Evolutionary conservation across 2,329 filamentous ascomycete species (phyloP), one percentile per base, ranked within the genome.

Genomic region (Aureobasidium mangrovei): DNA sequence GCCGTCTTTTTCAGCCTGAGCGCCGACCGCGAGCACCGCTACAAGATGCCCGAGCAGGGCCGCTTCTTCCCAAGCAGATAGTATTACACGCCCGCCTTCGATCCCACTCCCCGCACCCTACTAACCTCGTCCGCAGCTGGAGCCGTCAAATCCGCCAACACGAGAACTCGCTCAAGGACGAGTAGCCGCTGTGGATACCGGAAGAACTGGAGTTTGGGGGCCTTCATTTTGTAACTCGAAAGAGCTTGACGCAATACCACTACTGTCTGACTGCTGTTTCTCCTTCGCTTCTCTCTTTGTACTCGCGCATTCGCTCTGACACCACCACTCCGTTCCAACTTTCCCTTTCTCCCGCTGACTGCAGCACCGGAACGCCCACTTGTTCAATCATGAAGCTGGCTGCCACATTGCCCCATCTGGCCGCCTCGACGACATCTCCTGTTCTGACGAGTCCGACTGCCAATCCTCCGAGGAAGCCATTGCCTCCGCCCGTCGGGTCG

Each of bases 361-460:
- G 63, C 48, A 90, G 64, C 1, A 67, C 67, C 0, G 91, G 91
- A 67, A 94, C 81, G 0, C 93, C 91, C 51, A 95, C 83, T 69
- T 98, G 93, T 70, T 98, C 91, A 63, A 98, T 95, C 12, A 88
- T 88, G 69, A 95, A 93, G 64, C 90, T 91, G 6, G 93, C 91
- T 2, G 89, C 85, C 4, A 97, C 78, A 43, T 81, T 85, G 4
- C 84, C 93, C 81, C 85, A 91, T 0, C 81, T 75, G 4, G 86
- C 83, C 4, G 89, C 90, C 62, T 88, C 83, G 57, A 84, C 81
- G 39, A 87, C 74, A 59, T 69, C 62, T 41, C 72, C 32, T 76
- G 57, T 85, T 56, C 75, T 72, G 24, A 78, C 72, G 59, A 83
- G 67, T 1, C 76, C 79, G 26, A 83, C 73, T 5, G 78, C 74